Evolutionary conservation across 2,329 filamentous ascomycete genomes (phyloP).

Genomic region (Aotearoamyces nothofagi): DNA sequence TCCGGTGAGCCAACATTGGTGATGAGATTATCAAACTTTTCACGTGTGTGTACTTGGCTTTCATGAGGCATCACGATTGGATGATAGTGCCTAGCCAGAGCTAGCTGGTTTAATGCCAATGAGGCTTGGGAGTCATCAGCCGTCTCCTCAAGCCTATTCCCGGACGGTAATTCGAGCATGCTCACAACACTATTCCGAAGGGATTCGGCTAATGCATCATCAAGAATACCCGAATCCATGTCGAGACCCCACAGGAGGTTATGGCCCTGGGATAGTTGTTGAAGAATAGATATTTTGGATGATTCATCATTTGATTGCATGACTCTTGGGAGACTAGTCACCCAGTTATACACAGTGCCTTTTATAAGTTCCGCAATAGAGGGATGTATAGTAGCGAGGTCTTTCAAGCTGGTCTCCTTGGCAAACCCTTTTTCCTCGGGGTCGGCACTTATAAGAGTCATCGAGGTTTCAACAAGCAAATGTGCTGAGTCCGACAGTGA

Average conservation of each 20-base stretch:
- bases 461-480: constrained; percentile 68
- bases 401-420: constrained; percentile 34
- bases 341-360: constrained; percentile 64
- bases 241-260: constrained; percentile 47
- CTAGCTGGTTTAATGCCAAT: constrained; percentile 10
- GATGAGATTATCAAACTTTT: constrained; percentile 42
- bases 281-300: constrained; percentile 56
- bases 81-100: constrained; percentile 28
- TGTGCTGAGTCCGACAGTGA: constrained; percentile 54
- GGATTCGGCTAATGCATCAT: constrained; percentile 49
- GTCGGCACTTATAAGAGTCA: constrained; percentile 46
- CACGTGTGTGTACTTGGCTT: constrained; percentile 48
- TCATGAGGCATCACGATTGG: constrained; percentile 48
- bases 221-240: constrained; percentile 48
- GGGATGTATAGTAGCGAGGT: constrained; percentile 46
- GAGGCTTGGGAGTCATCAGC: constrained; percentile 15
- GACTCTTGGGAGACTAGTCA: constrained; percentile 61
- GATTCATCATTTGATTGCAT: constrained; percentile 76
- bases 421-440: constrained; percentile 22
- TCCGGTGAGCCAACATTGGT: constrained; percentile 38
- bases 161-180: constrained; percentile 10
- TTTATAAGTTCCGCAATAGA: constrained; percentile 50
- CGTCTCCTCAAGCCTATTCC: constrained; percentile 13
- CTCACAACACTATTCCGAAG: constrained; percentile 58
- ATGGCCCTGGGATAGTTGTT: constrained; percentile 62